A percentile compares a stretch with the other conserved stretches of the same genome.
These are phyloP conservation scores for Lignosus rhinocerotis DNA, from an alignment of 1,284 basidiomycete genomes.

Conservation along the genomic window DNA sequence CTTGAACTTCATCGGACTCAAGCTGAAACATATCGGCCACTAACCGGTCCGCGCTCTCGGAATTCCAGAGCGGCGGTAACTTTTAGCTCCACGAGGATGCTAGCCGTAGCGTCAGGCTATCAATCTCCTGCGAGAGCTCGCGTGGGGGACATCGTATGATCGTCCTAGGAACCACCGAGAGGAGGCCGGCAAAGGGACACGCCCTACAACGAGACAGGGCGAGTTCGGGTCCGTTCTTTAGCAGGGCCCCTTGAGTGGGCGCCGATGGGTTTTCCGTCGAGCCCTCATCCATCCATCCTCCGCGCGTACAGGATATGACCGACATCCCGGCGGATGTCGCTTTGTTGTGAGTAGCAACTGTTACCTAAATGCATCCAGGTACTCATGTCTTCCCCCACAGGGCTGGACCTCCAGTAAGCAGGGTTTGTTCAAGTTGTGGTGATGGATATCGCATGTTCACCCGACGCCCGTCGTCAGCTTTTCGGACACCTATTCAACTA, in stretches of 20 bases:
- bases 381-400: neutral
- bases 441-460: neutral
- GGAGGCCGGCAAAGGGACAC: neutral
- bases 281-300: neutral
- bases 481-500: conserved; percentile 13
- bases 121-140: neutral
- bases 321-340: conserved; percentile 2
- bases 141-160: neutral
- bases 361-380: neutral
- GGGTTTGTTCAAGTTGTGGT: neutral
- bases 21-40: neutral
- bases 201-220: neutral
- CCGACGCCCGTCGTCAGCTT: neutral
- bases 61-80: neutral
- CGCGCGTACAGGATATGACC: neutral
- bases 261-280: neutral
- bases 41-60: neutral
- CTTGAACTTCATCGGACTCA: too few relatives aligned
- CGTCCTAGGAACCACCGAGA: neutral
- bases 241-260: neutral
- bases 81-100: neutral
- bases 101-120: neutral
- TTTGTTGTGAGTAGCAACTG: neutral
- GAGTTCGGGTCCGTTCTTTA: neutral
- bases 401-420: conserved; percentile 3